These are phyloP conservation scores for Tephrocybe sp. DNA, from an alignment of 768 basidiomycete species.

Conservation along the genomic window DNA sequence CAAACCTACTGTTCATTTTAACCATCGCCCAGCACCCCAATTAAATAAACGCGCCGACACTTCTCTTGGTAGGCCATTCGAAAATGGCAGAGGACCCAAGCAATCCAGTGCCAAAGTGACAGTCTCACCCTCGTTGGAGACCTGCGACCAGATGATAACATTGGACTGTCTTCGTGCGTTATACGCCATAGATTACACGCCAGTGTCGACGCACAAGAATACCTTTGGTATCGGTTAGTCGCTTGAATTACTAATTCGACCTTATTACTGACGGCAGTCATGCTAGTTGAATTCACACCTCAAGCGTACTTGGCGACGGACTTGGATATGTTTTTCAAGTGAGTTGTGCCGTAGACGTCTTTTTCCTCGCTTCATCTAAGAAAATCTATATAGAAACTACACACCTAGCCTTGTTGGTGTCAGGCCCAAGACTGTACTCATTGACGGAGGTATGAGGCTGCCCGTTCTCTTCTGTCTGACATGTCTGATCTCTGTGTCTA, in stretches of 20 bases:
- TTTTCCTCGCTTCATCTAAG: not conserved
- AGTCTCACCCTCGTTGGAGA: constrained; percentile 5
- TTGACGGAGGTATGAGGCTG: constrained; percentile 31
- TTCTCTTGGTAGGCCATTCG: constrained; percentile 9
- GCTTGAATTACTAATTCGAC: not conserved
- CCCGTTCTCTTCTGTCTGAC: too few relatives aligned
- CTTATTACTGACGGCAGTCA: not conserved
- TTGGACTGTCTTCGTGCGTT: constrained; percentile 29
- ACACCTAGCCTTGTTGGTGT: constrained; percentile 35
- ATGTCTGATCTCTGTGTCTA: constrained; percentile 13
- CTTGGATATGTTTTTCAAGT: constrained; percentile 41
- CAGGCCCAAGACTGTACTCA: constrained; percentile 32
- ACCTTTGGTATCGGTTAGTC: constrained; percentile 25
- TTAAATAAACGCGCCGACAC: constrained; percentile 23
- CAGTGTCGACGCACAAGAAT: constrained; percentile 26
- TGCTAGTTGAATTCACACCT: constrained; percentile 10
- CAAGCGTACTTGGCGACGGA: constrained; percentile 8
- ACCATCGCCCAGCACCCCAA: constrained; percentile 27
- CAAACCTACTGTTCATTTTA: constrained; percentile 43
- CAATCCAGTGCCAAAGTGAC: constrained; percentile 1
- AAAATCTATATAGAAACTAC: constrained; percentile 32
- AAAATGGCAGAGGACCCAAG: constrained; percentile 6
- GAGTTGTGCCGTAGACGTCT: not conserved
- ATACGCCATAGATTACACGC: constrained; percentile 25
- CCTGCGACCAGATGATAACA: constrained; percentile 27